Conservation (phyloP, 495 filamentous ascomycete genomes). For the Elasticomyces elasticus region DNA sequence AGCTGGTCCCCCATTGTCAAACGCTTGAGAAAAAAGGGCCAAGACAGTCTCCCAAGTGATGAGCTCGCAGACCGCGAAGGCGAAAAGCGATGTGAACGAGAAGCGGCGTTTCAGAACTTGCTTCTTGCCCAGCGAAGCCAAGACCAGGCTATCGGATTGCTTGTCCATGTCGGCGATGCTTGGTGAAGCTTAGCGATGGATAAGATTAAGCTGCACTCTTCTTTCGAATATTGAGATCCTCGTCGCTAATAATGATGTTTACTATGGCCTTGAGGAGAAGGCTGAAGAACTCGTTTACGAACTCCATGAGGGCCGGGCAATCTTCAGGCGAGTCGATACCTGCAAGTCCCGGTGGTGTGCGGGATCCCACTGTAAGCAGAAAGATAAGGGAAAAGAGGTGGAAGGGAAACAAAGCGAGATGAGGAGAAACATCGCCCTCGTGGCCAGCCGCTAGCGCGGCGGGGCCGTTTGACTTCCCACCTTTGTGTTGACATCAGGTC, state of each 20-base stretch:
- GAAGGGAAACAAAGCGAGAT: neutral
- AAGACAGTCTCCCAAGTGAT: slow-evolving; percentile 19
- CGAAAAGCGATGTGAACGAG: slow-evolving; percentile 13
- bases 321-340: neutral
- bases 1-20: slow-evolving; percentile 29
- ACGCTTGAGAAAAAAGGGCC: slow-evolving; percentile 17
- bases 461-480: no score
- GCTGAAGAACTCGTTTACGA: slow-evolving; percentile 12
- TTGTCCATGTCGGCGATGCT: slow-evolving; percentile 5
- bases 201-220: neutral
- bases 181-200: neutral
- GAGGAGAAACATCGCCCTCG: no score
- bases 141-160: slow-evolving; percentile 2
- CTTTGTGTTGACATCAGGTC: no score
- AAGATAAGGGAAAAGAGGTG: neutral
- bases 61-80: slow-evolving; percentile 16
- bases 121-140: slow-evolving; percentile 22
- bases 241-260: neutral
- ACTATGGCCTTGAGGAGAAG: slow-evolving; percentile 16
- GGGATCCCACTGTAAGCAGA: no score
- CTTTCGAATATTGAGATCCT: neutral
- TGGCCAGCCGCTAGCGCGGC: no score
- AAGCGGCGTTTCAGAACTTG: slow-evolving; percentile 22
- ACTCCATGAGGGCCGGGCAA: slow-evolving; percentile 8
- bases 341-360: no score